Evolutionary conservation across 345 rosid genomes (phyloP), one percentile per base, ranked within the genome.

Genomic region (Rhizophora apiculata): DNA sequence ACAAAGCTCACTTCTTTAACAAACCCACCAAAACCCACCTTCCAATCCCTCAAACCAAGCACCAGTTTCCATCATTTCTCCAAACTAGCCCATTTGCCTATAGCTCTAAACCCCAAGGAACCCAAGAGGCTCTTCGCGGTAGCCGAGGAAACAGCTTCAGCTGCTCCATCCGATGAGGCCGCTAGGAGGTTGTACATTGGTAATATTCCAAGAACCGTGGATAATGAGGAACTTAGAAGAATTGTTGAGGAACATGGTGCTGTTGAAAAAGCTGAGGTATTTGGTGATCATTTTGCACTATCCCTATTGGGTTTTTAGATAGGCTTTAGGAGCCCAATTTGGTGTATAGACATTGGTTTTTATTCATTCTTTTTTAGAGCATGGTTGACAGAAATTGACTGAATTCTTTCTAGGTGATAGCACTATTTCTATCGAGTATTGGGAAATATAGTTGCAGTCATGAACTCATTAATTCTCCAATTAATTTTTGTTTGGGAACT

Each of bases 201-300:
- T 0, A 94, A 91, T 84, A 89, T 94, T 74, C 97, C 98, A 30
- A 85, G 96, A 74, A 88, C 74, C 0, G 57, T 87, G 3, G 53
- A 72, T 52, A 84, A 78, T 64, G 90, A 83, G 3, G 86, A 89
- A 75, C 96, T 94, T 63, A 61, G 69, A 5, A 77, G 76, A 70
- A 81, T 91, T 70, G 89, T 93, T 48, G 85, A 82, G 68, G 91
- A 94, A 64, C 93, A 91, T 68, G 96, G 96, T 16, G 82, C 90
- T 62, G 86, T 88, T 46, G 95, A 89, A 68, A 86, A 87, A 78
- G 86, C 87, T 53, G 93, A 91, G 95, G 97, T 91, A 65, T 21
- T 72, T 67, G 24, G 8, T 21, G 48, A 43, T 13, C 49, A 43
- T 43, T 43, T 43, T 13, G 49, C 18, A 3, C 49, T 1, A 6